These are phyloP conservation scores for Globisporangium radiosum DNA, from an alignment of 352 stramenopile genomes.

Conservation along the genomic window DNA sequence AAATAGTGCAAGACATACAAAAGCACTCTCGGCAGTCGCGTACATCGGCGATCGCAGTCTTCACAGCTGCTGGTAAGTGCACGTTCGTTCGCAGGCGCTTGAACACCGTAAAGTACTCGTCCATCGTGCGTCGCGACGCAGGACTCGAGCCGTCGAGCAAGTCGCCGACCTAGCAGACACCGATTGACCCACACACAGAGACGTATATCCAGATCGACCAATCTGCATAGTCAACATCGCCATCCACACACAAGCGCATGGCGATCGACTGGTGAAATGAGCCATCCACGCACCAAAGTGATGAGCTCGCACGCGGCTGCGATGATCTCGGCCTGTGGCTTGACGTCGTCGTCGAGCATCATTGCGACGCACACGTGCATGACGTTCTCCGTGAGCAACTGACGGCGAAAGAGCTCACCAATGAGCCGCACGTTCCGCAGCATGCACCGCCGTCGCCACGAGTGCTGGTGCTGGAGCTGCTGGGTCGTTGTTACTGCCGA, in stretches of 20 bases:
- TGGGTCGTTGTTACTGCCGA: constrained; percentile 1
- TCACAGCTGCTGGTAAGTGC: constrained; percentile 23
- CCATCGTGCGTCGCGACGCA: constrained; percentile 74
- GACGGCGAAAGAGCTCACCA: constrained; percentile 70
- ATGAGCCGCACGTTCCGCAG: constrained; percentile 66
- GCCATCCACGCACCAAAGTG: constrained; percentile 25
- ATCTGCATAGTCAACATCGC: too few species aligned
- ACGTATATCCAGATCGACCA: too few species aligned
- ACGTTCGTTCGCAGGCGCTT: constrained; percentile 41
- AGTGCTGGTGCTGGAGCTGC: constrained; percentile 31
- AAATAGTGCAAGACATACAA: too few species aligned
- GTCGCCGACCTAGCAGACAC: constrained; percentile 54
- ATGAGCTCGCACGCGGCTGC: constrained; percentile 60
- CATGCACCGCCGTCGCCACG: constrained; percentile 73
- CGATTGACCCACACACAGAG: neutral
- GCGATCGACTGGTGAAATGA: too few species aligned
- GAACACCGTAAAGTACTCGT: constrained; percentile 76
- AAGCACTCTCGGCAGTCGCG: neutral
- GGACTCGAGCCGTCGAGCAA: constrained; percentile 75
- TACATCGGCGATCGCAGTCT: constrained; percentile 43
- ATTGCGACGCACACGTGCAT: constrained; percentile 83
- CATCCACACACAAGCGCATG: too few species aligned
- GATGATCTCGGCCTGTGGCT: constrained; percentile 58
- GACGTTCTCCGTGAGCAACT: constrained; percentile 77
- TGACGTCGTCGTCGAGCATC: constrained; percentile 74